These are phyloP conservation scores for Thyridium curvatum DNA, from an alignment of 2,329 filamentous ascomycete species.

Conservation along the genomic window DNA sequence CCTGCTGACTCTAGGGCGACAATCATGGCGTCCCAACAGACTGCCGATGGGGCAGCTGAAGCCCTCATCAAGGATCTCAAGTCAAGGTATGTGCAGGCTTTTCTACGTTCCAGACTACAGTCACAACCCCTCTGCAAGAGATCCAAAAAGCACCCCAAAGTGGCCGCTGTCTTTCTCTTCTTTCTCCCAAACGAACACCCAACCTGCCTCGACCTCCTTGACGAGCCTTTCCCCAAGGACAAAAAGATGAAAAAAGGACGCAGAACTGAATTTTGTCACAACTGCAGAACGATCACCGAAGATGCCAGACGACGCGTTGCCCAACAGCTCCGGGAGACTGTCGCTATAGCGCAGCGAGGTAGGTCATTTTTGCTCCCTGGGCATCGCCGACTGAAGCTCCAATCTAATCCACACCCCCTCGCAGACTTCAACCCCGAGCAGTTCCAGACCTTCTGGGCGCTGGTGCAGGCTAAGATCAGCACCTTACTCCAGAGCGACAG, in stretches of 20 bases:
- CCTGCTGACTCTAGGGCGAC: constrained; percentile 4
- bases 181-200: too few species aligned
- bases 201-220: too few species aligned
- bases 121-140: too few species aligned
- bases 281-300: constrained; percentile 23
- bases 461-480: constrained; percentile 51
- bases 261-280: constrained; percentile 1
- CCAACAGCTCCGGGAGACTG: constrained; percentile 47
- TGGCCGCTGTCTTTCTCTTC: too few species aligned
- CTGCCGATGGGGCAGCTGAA: constrained; percentile 50
- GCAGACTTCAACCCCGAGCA: constrained; percentile 73
- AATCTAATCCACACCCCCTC: background rate
- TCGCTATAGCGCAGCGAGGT: constrained; percentile 51
- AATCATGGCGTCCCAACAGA: constrained; percentile 14
- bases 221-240: too few species aligned
- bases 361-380: constrained; percentile 7
- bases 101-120: background rate
- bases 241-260: too few species aligned
- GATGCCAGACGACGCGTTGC: constrained; percentile 49
- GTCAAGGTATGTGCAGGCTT: constrained; percentile 36
- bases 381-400: background rate
- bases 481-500: constrained; percentile 76
- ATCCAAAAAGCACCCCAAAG: too few species aligned
- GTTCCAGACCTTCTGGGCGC: constrained; percentile 57
- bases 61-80: constrained; percentile 47